Evolutionary conservation across 495 filamentous ascomycete species (phyloP).

Genomic region (Tuber magnatum): DNA sequence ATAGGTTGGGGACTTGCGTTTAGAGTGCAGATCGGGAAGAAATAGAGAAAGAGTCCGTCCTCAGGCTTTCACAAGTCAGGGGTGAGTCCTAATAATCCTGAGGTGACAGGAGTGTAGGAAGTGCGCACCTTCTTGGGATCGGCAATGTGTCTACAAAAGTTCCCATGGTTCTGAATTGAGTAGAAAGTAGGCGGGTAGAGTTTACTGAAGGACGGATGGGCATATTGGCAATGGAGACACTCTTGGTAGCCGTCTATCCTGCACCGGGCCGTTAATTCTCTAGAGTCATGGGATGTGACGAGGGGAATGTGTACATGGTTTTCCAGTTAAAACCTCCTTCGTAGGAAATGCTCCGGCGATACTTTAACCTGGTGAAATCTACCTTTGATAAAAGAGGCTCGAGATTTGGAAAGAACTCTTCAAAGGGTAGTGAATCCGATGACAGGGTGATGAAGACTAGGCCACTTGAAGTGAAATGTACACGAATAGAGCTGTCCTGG

Average conservation of each 20-base stretch:
- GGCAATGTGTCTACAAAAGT: slow-evolving; percentile 55
- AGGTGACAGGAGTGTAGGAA: neutral
- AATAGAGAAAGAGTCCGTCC: slow-evolving; percentile 54
- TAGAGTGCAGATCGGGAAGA: slow-evolving; percentile 57
- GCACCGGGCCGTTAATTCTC: neutral
- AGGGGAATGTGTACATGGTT: slow-evolving; percentile 47
- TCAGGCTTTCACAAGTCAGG: slow-evolving; percentile 39
- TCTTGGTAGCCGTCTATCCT: slow-evolving; percentile 59
- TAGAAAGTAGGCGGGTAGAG: slow-evolving; percentile 56
- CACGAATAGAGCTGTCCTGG: slow-evolving; percentile 42
- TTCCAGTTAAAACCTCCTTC: slow-evolving; percentile 59
- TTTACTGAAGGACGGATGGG: slow-evolving; percentile 55
- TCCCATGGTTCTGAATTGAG: slow-evolving; percentile 51
- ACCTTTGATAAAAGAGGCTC: slow-evolving; percentile 50
- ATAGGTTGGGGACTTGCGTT: slow-evolving; percentile 9
- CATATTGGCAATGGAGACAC: slow-evolving; percentile 59
- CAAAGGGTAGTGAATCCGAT: slow-evolving; percentile 48
- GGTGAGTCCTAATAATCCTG: neutral
- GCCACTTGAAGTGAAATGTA: slow-evolving; percentile 51
- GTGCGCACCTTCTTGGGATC: slow-evolving; percentile 47
- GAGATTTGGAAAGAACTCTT: slow-evolving; percentile 53
- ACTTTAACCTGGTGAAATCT: slow-evolving; percentile 53
- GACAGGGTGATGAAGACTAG: slow-evolving; percentile 52
- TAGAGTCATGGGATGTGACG: neutral
- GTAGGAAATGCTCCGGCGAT: slow-evolving; percentile 53